A percentile compares a stretch with the other conserved stretches of the same genome.
Conservation (phyloP, 1,139 yeast genomes). For the Lizanozyma gosingica region DNA sequence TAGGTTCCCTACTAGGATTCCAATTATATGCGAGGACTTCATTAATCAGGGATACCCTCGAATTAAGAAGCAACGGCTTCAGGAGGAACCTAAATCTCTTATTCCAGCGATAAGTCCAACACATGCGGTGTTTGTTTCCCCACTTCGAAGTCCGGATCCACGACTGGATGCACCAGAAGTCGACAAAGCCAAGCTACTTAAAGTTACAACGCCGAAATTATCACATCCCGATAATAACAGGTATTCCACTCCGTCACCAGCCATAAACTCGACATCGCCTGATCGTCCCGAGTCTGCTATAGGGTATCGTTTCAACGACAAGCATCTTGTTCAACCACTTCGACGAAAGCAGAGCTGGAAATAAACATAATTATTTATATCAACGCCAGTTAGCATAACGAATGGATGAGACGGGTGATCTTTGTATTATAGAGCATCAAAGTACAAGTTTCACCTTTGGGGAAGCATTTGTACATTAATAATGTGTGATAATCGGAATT, state of each 20-base stretch:
- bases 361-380: slow-evolving; percentile 4
- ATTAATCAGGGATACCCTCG: slow-evolving; percentile 15
- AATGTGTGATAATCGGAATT: too few species aligned
- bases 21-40: slow-evolving; percentile 19
- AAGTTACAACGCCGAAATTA: neutral
- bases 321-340: slow-evolving; percentile 22
- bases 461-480: too few species aligned
- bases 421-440: too few species aligned
- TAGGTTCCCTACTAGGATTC: slow-evolving; percentile 14
- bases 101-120: slow-evolving; percentile 26
- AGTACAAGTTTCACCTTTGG: too few species aligned
- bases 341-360: slow-evolving; percentile 21
- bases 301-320: slow-evolving; percentile 28
- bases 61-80: slow-evolving; percentile 13
- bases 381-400: neutral
- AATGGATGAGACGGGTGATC: too few species aligned
- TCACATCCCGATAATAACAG: neutral
- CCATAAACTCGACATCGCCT: slow-evolving; percentile 20
- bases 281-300: slow-evolving; percentile 27
- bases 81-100: slow-evolving; percentile 7
- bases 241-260: slow-evolving; percentile 2
- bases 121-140: slow-evolving; percentile 25
- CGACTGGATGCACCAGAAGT: neutral
- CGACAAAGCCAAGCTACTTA: neutral
- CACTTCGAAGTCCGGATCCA: slow-evolving; percentile 8